Base-by-base conservation (phyloP, 306 rosid genomes). In the Cicer yamashitae region DNA sequence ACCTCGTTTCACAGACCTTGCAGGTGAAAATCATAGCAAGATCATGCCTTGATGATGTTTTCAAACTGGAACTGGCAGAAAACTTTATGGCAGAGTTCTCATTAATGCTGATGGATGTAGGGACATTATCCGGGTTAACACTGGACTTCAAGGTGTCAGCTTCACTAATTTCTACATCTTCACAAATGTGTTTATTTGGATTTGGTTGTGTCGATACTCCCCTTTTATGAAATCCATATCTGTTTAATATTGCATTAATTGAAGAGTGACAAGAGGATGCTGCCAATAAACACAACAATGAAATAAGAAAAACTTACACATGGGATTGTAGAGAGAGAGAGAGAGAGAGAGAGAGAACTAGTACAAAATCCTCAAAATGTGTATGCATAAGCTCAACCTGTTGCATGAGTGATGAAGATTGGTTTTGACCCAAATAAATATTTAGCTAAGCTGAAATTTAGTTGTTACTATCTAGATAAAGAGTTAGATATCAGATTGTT, bases 1-100 rank as follows among this genome's bases (percentile, higher is more conserved):
- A 90, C 85, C 99, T 89, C 8, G 96, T 92, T 82, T 94, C 96
- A 39, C 98, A 94, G 81, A 92, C 96, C 73, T 81, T 89, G 90
- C 99, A 94, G 72, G 98, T 94, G 82, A 90, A 94, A 37, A 94
- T 71, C 96, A 92, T 86, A 37, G 93, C 97, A 67, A 94, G 93
- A 72, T 94, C 96, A 83, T 92, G 99, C 85, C 99, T 86, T n/a
- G 96, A 57, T 8, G 98, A 92, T 41, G 84, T 30, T 73, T 85
- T 94, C 76, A 92, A 82, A 81, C 59, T 85, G 74, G 90, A 87
- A 13, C 14, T 84, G 6, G 84, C 90, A 48, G 88, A 77, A 79
- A 81, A 76, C 43, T 84, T 73, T 34, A 85, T 80, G 11, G 79
- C 13, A 17, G 88, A 38, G 51, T 67, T 45, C 53, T 74, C 79